Evolutionary conservation across 164 flowering plant species (phyloP).

Genomic region (Kingdonia uniflora): DNA sequence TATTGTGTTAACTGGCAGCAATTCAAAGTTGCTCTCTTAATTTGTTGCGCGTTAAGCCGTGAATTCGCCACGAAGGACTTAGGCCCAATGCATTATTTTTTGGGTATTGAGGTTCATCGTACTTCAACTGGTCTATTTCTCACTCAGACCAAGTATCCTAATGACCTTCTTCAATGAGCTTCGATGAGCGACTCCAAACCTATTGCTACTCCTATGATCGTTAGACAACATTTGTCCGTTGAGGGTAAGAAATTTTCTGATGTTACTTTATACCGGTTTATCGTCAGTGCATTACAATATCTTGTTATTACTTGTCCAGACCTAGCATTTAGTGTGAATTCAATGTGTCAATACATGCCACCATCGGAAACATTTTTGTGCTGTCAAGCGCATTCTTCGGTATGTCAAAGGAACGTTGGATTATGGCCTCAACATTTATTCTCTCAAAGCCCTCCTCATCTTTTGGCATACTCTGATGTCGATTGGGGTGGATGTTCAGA

Average conservation of each 20-base stretch:
- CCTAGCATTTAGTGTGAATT: not conserved
- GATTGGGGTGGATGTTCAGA: conserved; percentile 2
- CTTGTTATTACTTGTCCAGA: not conserved
- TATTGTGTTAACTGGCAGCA: conserved; percentile 1
- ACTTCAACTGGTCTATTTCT: not conserved
- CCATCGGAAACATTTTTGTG: not conserved
- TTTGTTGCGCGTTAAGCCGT: not conserved
- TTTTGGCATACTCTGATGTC: not conserved
- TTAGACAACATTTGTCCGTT: too few relatives aligned
- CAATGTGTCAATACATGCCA: conserved; percentile 1
- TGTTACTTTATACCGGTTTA: not conserved
- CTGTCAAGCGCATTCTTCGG: not conserved
- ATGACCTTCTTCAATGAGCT: not conserved
- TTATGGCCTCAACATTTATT: not conserved
- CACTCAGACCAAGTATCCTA: not conserved
- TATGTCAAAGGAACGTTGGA: not conserved
- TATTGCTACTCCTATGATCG: not conserved
- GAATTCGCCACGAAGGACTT: not conserved
- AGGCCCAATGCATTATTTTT: not conserved
- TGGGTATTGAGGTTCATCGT: not conserved
- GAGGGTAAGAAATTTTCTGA: not conserved
- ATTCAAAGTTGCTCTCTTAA: not conserved
- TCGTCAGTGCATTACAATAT: not conserved
- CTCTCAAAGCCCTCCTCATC: not conserved
- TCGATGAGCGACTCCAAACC: not conserved